Evolutionary conservation across 2,329 filamentous ascomycete genomes (phyloP).

Genomic region (Claviceps sp.): DNA sequence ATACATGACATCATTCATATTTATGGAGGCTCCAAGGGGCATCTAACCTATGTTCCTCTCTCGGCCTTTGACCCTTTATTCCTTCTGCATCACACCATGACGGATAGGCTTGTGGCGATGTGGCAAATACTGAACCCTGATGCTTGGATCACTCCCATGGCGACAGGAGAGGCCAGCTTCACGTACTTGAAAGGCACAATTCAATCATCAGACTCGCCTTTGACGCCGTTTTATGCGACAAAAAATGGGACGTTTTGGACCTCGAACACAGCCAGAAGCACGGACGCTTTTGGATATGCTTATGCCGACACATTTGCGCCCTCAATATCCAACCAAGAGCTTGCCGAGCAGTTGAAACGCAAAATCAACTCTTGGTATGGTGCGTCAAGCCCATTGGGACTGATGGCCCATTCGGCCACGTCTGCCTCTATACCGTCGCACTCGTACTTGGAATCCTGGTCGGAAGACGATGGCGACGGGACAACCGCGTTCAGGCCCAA

Average conservation of each 20-base stretch:
- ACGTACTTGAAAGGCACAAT: slow-evolving; percentile 40
- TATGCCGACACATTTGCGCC: slow-evolving; percentile 47
- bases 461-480: not conserved
- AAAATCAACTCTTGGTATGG: slow-evolving; percentile 40
- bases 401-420: slow-evolving; percentile 6
- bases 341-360: slow-evolving; percentile 21
- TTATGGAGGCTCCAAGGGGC: slow-evolving; percentile 44
- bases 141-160: slow-evolving; percentile 47
- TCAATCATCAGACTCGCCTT: slow-evolving; percentile 39
- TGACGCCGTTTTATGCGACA: slow-evolving; percentile 54
- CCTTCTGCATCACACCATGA: slow-evolving; percentile 62
- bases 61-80: slow-evolving; percentile 72
- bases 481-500: slow-evolving; percentile 10
- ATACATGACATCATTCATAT: slow-evolving; percentile 52
- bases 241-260: slow-evolving; percentile 52
- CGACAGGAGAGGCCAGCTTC: slow-evolving; percentile 45
- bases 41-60: slow-evolving; percentile 57
- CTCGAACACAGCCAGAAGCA: slow-evolving; percentile 46
- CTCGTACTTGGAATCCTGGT: not conserved
- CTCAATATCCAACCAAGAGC: slow-evolving; percentile 11
- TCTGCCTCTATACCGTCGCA: not conserved
- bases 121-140: slow-evolving; percentile 64
- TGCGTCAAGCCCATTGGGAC: slow-evolving; percentile 15
- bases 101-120: slow-evolving; percentile 62
- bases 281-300: slow-evolving; percentile 54